A percentile compares a stretch with the other conserved stretches of the same genome.
These are phyloP conservation scores for Myotisia sp. DNA, from an alignment of 2,329 filamentous ascomycete genomes.

Conservation along the genomic window DNA sequence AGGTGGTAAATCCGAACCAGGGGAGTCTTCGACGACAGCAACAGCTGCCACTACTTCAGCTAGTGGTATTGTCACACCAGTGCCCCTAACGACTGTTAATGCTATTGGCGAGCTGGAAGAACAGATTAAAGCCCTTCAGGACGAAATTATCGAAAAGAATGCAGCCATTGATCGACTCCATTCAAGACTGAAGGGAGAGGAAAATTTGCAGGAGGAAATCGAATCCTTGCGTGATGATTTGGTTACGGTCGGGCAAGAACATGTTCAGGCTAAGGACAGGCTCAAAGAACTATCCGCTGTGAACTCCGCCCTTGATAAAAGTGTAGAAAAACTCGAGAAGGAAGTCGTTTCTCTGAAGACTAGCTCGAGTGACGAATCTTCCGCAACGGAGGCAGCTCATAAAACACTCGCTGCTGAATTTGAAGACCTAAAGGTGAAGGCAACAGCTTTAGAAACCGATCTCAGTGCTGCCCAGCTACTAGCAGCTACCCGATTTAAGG, in stretches of 20 bases:
- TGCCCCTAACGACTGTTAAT: neutral
- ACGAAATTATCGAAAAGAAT: constrained; percentile 44
- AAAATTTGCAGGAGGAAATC: constrained; percentile 71
- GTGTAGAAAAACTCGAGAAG: constrained; percentile 54
- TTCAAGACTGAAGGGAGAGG: constrained; percentile 58
- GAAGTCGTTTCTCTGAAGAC: constrained; percentile 48
- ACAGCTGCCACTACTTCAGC: constrained; percentile 21
- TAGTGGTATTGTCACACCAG: constrained; percentile 7
- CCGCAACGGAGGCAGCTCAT: constrained; percentile 38
- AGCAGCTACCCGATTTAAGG: constrained; percentile 75
- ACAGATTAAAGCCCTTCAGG: constrained; percentile 23
- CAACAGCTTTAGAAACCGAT: constrained; percentile 61
- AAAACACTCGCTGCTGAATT: constrained; percentile 48
- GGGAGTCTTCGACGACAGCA: constrained; percentile 20
- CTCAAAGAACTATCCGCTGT: constrained; percentile 55
- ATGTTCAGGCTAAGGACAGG: constrained; percentile 68
- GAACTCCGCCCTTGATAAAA: constrained; percentile 50
- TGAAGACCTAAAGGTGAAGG: constrained; percentile 56
- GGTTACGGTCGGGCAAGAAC: constrained; percentile 63
- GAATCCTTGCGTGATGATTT: constrained; percentile 70
- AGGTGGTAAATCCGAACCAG: constrained; percentile 40
- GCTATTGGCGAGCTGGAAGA: constrained; percentile 19
- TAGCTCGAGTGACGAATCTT: constrained; percentile 32
- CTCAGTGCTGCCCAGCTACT: constrained; percentile 74
- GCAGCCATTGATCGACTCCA: constrained; percentile 57